Conservation (phyloP, 73 alveolate species). For the Urostyla sp. region DNA sequence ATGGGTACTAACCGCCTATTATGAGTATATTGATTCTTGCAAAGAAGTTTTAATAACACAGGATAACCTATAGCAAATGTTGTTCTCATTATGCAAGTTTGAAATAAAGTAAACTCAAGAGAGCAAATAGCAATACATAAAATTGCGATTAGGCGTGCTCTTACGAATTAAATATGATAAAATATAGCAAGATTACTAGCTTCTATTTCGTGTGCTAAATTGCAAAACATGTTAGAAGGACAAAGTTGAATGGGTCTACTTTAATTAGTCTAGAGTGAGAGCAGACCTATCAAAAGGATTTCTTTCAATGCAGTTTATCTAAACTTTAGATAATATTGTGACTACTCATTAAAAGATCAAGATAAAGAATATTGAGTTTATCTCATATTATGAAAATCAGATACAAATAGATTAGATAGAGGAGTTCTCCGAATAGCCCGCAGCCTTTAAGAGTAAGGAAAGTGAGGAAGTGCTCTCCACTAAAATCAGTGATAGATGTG, state of each 20-base stretch:
- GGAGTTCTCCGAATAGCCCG: neutral
- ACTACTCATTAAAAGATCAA: constrained; percentile 9
- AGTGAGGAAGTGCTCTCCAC: neutral
- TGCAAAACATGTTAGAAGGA: constrained; percentile 13
- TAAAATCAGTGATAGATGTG: constrained; percentile 27
- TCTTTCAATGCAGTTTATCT: constrained; percentile 5
- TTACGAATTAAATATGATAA: constrained; percentile 39
- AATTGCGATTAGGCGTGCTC: constrained; percentile 8
- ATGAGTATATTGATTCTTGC: too few relatives aligned
- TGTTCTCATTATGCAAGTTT: too few relatives aligned
- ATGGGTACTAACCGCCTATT: too few relatives aligned
- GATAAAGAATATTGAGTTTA: neutral
- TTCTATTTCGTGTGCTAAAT: neutral
- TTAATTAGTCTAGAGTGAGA: neutral
- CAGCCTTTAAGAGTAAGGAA: neutral
- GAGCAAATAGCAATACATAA: too few relatives aligned
- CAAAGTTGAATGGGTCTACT: constrained; percentile 35
- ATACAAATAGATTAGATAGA: neutral
- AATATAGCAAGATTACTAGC: constrained; percentile 4
- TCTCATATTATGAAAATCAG: neutral
- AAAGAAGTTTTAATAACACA: neutral
- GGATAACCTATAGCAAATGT: neutral
- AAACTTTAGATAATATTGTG: neutral
- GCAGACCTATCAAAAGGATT: constrained; percentile 45
- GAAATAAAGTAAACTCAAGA: too few relatives aligned